A percentile compares a stretch with the other conserved stretches of the same genome.
Evolutionary conservation across 1,139 yeast genomes (phyloP).

Genomic region (Geotrichum australiense): DNA sequence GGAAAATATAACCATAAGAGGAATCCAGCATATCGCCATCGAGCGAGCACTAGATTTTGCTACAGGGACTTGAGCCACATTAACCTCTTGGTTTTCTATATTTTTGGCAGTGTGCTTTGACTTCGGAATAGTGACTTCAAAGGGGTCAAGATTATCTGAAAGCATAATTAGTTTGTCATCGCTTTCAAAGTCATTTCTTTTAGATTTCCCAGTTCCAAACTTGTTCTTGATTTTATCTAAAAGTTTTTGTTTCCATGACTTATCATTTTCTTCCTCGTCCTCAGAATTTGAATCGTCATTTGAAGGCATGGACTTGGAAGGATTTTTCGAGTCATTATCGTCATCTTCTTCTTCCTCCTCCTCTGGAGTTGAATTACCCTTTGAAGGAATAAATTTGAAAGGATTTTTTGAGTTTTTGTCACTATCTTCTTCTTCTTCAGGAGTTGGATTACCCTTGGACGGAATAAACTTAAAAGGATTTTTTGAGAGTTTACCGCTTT

Average conservation of each 20-base stretch:
- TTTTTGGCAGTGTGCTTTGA: not conserved
- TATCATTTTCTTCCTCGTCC: not conserved
- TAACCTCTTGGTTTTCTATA: not conserved
- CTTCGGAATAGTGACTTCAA: not conserved
- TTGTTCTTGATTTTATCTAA: constrained; percentile 6
- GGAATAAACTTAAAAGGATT: not conserved
- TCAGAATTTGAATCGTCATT: not conserved
- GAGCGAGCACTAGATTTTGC: constrained; percentile 13
- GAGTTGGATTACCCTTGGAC: not conserved
- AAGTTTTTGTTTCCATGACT: constrained; percentile 10
- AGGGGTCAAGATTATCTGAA: not conserved
- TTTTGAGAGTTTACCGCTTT: not conserved
- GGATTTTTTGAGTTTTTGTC: not conserved
- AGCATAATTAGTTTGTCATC: not conserved
- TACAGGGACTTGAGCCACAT: constrained; percentile 1
- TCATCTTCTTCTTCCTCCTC: not conserved
- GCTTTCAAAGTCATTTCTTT: not conserved
- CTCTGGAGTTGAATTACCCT: not conserved
- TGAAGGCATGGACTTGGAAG: not conserved
- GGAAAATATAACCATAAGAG: constrained; percentile 14
- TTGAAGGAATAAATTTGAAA: not conserved
- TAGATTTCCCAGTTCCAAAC: constrained; percentile 3
- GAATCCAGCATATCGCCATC: constrained; percentile 18
- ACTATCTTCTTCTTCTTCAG: not conserved
- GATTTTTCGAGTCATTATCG: not conserved